Base-by-base conservation (phyloP, 2,329 filamentous ascomycete genomes). In the Botrytis porri region DNA sequence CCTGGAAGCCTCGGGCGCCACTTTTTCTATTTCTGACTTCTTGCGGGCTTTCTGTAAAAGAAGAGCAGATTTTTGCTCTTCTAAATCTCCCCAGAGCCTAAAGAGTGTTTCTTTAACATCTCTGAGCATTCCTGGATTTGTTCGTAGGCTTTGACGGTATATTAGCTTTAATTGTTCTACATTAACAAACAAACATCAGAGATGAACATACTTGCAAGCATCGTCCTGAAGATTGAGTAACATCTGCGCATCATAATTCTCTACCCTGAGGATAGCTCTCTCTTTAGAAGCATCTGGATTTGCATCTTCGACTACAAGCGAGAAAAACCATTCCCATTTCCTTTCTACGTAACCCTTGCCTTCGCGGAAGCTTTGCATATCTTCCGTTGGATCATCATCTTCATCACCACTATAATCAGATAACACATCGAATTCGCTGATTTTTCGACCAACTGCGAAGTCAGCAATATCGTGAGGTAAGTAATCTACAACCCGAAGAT, bases 271-370 rank as follows among this genome's bases (percentile, higher is more conserved):
- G 85, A 92, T 93, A 69, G 95, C 80, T 41, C 85, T 84, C 10
- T 86, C 80, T 22, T 84, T 86, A 22, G 39, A 72, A 45, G 77
- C 75, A 61, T 78, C 80, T 7, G 83, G 79, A 45, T 83, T 81
- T 0, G 88, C 89, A 76, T 95, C 93, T 81, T 97, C 92, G 1
- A 98, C 87, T 20, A 92, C 85, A 37, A 98, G 85, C 35, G 88
- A 88, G 81, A 98, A 98, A 22, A 88, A 87, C 95, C 95, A 98
- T 81, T 96, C 90, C 92, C 93, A 97, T 12, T 73, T 75, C 48
- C 76, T 77, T 45, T 76, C 71, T 2, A 65, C 18, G 60, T 76
- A 77, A 2, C 77, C 76, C 54, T 77, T 76, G 12, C 77, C 78
- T 39, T 60, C 73, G 29, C 61, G 73, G 39, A 73, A 79, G 4